A percentile compares a stretch with the other conserved stretches of the same genome.
Conservation (phyloP, 2,329 filamentous ascomycete genomes). For the Calycina marina region DNA sequence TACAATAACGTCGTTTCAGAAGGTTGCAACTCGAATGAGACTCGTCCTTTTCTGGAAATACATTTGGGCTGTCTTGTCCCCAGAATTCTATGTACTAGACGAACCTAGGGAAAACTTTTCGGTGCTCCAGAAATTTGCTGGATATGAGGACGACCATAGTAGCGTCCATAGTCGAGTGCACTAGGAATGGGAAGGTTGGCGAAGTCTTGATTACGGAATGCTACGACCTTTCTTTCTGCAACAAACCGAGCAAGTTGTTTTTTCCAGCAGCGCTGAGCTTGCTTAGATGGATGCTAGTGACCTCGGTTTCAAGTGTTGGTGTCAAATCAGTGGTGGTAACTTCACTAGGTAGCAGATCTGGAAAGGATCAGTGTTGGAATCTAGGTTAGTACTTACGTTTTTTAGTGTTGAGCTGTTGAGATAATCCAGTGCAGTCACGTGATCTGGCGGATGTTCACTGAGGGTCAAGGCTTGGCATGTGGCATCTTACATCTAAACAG, state of each 20-base stretch:
- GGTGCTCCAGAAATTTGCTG: constrained; percentile 68
- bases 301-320: constrained; percentile 58
- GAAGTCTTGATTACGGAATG: constrained; percentile 64
- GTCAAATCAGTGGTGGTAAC: constrained; percentile 46
- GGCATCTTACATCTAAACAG: too few species aligned
- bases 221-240: constrained; percentile 63
- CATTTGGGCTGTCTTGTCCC: constrained; percentile 58
- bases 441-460: too few species aligned
- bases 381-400: too few species aligned
- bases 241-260: constrained; percentile 65
- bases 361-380: constrained; percentile 55
- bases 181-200: constrained; percentile 54
- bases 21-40: constrained; percentile 78
- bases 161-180: constrained; percentile 53
- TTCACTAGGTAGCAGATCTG: constrained; percentile 47
- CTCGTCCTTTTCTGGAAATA: constrained; percentile 83
- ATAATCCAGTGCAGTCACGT: too few species aligned
- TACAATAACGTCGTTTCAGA: constrained; percentile 85
- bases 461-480: too few species aligned
- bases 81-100: constrained; percentile 63
- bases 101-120: constrained; percentile 57
- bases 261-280: constrained; percentile 53
- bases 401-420: too few species aligned
- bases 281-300: constrained; percentile 58
- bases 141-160: constrained; percentile 72